Base-by-base conservation (phyloP, 768 basidiomycete genomes). In the Lepiota subincarnata region DNA sequence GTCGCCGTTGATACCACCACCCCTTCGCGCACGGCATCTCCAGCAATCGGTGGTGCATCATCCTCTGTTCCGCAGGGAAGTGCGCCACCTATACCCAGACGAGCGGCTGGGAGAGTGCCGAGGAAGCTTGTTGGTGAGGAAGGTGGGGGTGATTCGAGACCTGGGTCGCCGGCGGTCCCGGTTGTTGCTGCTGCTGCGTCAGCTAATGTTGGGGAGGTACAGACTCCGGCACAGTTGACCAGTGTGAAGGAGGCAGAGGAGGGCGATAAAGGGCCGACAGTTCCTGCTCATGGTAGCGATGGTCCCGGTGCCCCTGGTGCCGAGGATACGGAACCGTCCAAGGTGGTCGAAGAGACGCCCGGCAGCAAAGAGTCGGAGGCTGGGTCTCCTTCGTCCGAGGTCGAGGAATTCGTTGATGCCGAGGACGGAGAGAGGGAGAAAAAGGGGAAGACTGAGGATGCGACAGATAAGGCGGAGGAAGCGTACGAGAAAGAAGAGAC, bases 11-110 rank as follows among this genome's bases (percentile, higher is more conserved):
- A 48, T 19, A 42, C 20, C 8, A 31, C 58, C 8, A 60, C 59
- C 38, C 64, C 70, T 2, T 68, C 69, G 26, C 62, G 74, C 31
- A 55, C 69, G 2, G 62, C 62, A 11, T 75, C 76, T 3, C 76
- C 79, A 43, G 69, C 63, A 1, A 52, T 55, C 3, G 43, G 47
- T 2, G 69, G 71, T 13, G 55, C 60, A 18, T 58, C 60, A 18
- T 58, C 56, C 14, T 56, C 37, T 20, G 55, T 47, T 22, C 59
- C 43, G 24, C 24, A 24, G 26, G 5, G 47, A 4, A 50, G 59
- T 16, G 61, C 67, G 2, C 76, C 87, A 0, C 87, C 86, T 1
- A 65, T 89, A 19, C 87, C 87, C 0, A 75, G 83, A 38, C 72
- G 87, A 41, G 87, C 87, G 0, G 78, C 84, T 44, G 81, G 78